Evolutionary conservation across 2,329 filamentous ascomycete species (phyloP), one percentile per base, ranked within the genome.

Genomic region (Biscogniauxia sp.): DNA sequence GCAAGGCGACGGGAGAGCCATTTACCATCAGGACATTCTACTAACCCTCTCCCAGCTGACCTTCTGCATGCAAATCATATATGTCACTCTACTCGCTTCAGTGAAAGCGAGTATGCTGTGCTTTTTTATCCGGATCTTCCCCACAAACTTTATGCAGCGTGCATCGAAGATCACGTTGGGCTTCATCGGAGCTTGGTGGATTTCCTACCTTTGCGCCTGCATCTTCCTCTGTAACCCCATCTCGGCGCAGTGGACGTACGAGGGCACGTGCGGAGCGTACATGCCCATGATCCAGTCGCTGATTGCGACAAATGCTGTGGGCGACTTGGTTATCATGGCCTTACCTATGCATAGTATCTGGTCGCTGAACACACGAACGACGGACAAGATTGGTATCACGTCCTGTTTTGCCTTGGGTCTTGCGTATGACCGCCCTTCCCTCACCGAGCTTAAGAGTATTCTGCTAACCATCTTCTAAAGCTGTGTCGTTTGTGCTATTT

Each of bases 311-410:
- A 78, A 78, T 49, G 72, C 74, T 15, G 45, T 76, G 4, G 75
- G 73, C 8, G 77, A 78, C 52, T 54, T 77, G 13, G 57, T 77
- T 50, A 77, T 78, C 49, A 74, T 77, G 69, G 66, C 68, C 0
- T 59, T 78, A 20, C 77, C 76, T 0, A 73, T 78, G 64, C 70
- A 73, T 3, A 74, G 68, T 2, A 73, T 79, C 20, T 79, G 76
- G 76, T 61, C 63, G 1, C 59, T 79, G 56, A 72, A 78, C 53
- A 79, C 73, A 54, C 67, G 71, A 8, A 70, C 59, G 3, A 66
- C 70, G 0, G 71, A 77, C 25, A 78, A 78, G 68, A 64, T 77
- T 4, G 75, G 73, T 26, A 71, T 78, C 54, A 75, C 70, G 2
- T 69, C 69, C 26, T 75, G 74, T 28, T 77, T 78, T 37, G 61